Evolutionary conservation across 345 rosid species (phyloP).

Genomic region (Dimocarpus longan): DNA sequence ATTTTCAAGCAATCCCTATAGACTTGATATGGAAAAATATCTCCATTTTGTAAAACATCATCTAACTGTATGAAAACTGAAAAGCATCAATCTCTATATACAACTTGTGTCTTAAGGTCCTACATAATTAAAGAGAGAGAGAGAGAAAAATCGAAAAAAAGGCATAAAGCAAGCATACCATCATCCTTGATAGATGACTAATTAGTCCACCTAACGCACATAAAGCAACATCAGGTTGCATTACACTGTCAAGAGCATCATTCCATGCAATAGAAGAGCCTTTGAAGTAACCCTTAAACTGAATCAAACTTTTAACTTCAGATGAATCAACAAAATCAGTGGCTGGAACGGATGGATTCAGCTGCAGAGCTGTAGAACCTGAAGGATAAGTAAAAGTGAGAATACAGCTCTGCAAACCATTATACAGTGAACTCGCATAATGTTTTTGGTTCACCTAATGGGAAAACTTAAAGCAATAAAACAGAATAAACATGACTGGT

Average conservation of each 20-base stretch:
- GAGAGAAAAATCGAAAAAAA: neutral
- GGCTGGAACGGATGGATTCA: conserved; percentile 53
- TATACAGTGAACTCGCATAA: neutral
- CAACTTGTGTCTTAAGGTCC: conserved; percentile 4
- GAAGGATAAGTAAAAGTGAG: conserved; percentile 14
- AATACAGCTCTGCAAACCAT: neutral
- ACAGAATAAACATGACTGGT: conserved; percentile 1
- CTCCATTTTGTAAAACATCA: conserved; percentile 74
- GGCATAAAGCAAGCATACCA: conserved; percentile 50
- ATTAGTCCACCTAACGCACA: conserved; percentile 83
- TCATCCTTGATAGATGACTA: conserved; percentile 78
- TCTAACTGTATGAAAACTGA: conserved; percentile 53
- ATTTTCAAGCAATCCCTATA: conserved; percentile 80
- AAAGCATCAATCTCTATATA: conserved; percentile 20
- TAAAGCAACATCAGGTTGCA: conserved; percentile 51
- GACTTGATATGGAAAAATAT: conserved; percentile 78
- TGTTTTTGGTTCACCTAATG: neutral
- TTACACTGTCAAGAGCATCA: conserved; percentile 48
- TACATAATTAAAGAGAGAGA: neutral
- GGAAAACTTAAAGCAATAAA: conserved; percentile 9
- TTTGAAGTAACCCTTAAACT: conserved; percentile 65
- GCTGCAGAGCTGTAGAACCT: conserved; percentile 65
- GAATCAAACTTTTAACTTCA: conserved; percentile 67
- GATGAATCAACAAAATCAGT: conserved; percentile 58
- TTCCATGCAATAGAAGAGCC: conserved; percentile 58